These are phyloP conservation scores for Adansonia digitata DNA, from an alignment of 345 rosid species.

Conservation along the genomic window DNA sequence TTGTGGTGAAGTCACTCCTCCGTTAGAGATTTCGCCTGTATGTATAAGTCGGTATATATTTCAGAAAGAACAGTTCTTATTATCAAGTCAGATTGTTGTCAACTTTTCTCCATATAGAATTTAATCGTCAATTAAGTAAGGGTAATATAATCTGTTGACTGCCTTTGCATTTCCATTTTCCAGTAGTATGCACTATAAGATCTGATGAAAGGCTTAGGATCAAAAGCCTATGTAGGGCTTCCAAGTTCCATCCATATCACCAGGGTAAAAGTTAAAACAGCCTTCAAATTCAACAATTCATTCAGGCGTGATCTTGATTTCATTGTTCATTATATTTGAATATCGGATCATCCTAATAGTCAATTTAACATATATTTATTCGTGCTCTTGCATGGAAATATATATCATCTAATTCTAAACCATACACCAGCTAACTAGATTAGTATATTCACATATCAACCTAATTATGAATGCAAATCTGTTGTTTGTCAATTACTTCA, in stretches of 20 bases:
- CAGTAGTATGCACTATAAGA: neutral
- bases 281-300: neutral
- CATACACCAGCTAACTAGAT: neutral
- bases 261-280: neutral
- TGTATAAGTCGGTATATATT: constrained; percentile 25
- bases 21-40: constrained; percentile 13
- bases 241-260: neutral
- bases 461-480: neutral
- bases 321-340: neutral
- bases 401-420: neutral
- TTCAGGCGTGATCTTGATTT: neutral
- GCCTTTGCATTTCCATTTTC: neutral
- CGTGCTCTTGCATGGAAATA: neutral
- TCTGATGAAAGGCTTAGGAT: neutral
- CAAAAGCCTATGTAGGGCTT: neutral
- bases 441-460: neutral
- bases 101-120: neutral
- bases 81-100: neutral
- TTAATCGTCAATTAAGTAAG: neutral
- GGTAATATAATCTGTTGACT: neutral
- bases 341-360: neutral
- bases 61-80: constrained; percentile 13
- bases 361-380: neutral
- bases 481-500: neutral
- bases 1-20: constrained; percentile 15